Percentiles rank a stretch among this genome's conserved stretches.
Evolutionary conservation across 2,329 filamentous ascomycete species (phyloP).

Genomic region (Aspergillus piperis): DNA sequence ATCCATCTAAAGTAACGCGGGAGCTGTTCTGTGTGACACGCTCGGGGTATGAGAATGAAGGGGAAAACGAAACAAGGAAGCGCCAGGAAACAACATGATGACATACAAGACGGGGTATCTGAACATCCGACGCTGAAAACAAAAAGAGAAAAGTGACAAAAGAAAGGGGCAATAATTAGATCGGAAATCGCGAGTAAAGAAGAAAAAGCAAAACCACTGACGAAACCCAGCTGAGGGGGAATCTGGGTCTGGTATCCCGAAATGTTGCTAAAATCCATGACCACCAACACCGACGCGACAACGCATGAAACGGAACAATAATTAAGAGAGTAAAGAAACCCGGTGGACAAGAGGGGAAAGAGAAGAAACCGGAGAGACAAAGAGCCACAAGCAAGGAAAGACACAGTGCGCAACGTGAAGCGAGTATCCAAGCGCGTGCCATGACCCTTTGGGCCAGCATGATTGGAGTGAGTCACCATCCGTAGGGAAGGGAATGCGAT

Average conservation of each 20-base stretch:
- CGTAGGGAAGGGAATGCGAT: background rate
- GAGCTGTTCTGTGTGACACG: constrained; percentile 24
- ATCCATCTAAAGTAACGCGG: constrained; percentile 15
- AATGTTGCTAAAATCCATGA: constrained; percentile 8
- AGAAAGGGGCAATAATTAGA: constrained; percentile 2
- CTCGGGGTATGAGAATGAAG: constrained; percentile 25
- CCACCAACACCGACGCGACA: constrained; percentile 16
- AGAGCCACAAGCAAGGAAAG: constrained; percentile 5
- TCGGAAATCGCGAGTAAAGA: background rate
- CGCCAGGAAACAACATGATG: background rate
- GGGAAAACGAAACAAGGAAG: background rate
- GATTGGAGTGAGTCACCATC: constrained; percentile 9
- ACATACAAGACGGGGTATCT: constrained; percentile 28
- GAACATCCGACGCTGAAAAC: constrained; percentile 15
- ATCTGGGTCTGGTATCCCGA: constrained; percentile 12
- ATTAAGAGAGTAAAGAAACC: constrained; percentile 4
- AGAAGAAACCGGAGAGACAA: constrained; percentile 5
- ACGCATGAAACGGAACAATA: constrained; percentile 14
- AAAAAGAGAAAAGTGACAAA: constrained; percentile 9
- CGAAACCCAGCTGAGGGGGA: constrained; percentile 1
- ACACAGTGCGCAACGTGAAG: constrained; percentile 1
- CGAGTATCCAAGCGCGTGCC: constrained; percentile 10
- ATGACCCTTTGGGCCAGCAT: constrained; percentile 9
- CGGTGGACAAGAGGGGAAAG: background rate
- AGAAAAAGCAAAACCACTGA: background rate